Evolutionary conservation across 2,329 filamentous ascomycete genomes (phyloP), one percentile per base, ranked within the genome.

Genomic region (Pseudogymnoascus sp.): DNA sequence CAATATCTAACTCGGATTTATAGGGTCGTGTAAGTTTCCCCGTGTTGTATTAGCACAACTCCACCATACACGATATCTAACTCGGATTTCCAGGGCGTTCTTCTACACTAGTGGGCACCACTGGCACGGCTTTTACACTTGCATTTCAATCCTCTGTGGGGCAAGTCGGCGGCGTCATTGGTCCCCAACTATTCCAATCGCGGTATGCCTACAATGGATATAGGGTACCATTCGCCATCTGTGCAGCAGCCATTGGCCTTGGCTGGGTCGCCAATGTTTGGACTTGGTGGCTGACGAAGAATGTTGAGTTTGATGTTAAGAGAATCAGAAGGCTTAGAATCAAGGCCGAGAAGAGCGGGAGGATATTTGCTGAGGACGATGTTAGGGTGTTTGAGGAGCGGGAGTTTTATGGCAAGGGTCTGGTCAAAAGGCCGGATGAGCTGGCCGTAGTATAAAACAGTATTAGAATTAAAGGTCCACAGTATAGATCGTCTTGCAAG

Each of bases 91-190:
- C 28, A 69, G 66, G 76, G 77, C 72, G 77, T 41, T 78, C 77
- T 3, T 74, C 76, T 2, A 77, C 76, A 8, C 69, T 79, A 1
- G 68, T 70, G 1, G 77, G 78, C 2, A 74, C 74, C 5, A 80
- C 78, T 0, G 78, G 77, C 10, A 77, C 78, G 0, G 78, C 78
- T 0, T 79, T 80, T 62, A 77, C 77, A 0, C 70, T 79, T 1
- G 78, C 75, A 0, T 70, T 80, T 8, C 78, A 79, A 64, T 75
- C 73, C 0, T 75, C 74, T 4, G 72, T 79, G 6, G 78, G 74
- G 0, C 78, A 80, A 67, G 71, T 80, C 1, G 78, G 78, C 4
- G 78, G 77, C n/a, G 77, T 78, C 1, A 72, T 80, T 26, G 78
- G 75, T 0, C 78, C 77, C 0, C 77, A 79, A 66, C 68, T 79